Base-by-base conservation (phyloP, 257 asterid genomes). In the Rauvolfia tetraphylla region DNA sequence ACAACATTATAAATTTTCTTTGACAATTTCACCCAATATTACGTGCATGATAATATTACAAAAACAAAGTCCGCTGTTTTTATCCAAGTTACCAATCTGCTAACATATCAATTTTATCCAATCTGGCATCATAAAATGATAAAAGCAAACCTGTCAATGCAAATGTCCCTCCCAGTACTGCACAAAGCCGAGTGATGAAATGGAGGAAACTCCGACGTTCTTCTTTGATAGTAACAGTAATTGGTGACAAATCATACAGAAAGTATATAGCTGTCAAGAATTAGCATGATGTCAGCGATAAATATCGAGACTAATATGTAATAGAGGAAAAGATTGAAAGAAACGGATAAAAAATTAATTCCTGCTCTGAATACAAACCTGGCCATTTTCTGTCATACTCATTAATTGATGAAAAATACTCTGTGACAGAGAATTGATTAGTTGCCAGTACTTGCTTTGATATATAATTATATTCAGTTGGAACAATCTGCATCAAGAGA, bases 181-280 rank as follows among this genome's bases (percentile, higher is more conserved):
- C 99, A 87, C 94, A 95, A 61, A 95, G 93, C 66, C 99, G 98
- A 33, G 99, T 95, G 76, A 95, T 82, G 86, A 95, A 95, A 89
- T 95, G 99, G 80, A 92, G 97, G 84, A 95, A 95, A 88, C 95
- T 95, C 77, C 95, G 96, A 53, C 98, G 99, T 83, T 95, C 99
- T 86, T 95, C 99, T 81, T 85, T 88, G 79, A 95, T 95, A 79
- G 98, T 95, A 78, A 95, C 99, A 67, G 97, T 95, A 73, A 95
- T 93, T 68, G 99, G 99, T 79, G 99, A 95, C 85, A 95, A 81
- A 81, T 95, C 99, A 84, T 93, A 95, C 88, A 95, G 68, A 80
- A 95, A 93, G 87, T 92, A 95, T 46, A 95, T 97, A 74, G 99
- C 99, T 95, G 94, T 84, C 84, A 38, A 17, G 73, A 73, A n/a